These are phyloP conservation scores for Colletotrichum sp. DNA, from an alignment of 2,329 filamentous ascomycete species.

Conservation along the genomic window DNA sequence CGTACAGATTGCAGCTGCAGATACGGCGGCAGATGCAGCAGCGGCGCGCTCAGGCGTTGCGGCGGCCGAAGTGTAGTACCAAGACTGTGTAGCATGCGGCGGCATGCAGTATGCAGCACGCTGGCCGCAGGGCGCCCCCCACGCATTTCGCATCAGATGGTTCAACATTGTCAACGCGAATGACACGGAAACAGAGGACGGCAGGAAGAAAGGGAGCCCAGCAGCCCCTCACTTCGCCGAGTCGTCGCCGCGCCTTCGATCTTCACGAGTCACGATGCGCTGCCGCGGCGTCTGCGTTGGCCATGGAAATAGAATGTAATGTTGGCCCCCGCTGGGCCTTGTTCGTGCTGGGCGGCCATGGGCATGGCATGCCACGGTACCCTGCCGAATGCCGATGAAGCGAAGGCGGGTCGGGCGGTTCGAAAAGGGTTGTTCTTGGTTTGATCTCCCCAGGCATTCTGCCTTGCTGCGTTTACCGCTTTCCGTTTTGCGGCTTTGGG, in stretches of 20 bases:
- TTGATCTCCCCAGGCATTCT: slow-evolving; percentile 3
- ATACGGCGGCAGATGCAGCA: neutral
- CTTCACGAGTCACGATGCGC: neutral
- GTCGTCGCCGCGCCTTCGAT: neutral
- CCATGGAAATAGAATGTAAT: neutral
- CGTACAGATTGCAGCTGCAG: neutral
- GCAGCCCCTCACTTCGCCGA: neutral
- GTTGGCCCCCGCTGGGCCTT: neutral
- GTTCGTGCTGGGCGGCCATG: neutral
- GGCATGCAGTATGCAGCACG: neutral
- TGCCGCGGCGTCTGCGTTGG: neutral
- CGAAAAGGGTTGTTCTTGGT: neutral
- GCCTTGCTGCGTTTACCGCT: neutral
- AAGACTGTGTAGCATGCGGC: neutral
- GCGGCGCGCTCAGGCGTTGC: neutral
- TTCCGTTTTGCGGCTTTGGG: neutral
- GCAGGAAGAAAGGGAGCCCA: neutral
- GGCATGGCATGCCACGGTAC: neutral
- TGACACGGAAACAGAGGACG: neutral
- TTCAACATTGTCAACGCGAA: neutral
- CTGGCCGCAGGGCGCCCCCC: neutral
- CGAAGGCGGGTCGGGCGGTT: slow-evolving; percentile 2
- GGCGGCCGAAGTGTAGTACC: neutral
- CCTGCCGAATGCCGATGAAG: slow-evolving; percentile 12
- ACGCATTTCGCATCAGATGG: neutral